Evolutionary conservation across 331 rosid species (phyloP), one percentile per base, ranked within the genome.

Genomic region (Arachis monticola): DNA sequence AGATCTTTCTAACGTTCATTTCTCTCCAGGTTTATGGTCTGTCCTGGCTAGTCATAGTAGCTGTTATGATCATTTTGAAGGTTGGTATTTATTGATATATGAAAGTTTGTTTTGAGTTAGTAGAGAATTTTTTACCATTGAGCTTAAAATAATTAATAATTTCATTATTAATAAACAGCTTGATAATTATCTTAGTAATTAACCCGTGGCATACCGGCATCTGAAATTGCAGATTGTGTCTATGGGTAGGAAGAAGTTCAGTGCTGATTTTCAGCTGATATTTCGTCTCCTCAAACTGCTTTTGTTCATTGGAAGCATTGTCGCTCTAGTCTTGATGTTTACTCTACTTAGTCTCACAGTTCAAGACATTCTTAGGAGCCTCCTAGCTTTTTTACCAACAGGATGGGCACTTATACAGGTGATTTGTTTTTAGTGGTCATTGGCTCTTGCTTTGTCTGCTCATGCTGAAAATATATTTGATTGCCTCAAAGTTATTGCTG

Each of bases 191-290:
- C 50, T 67, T 5, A 76, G 52, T 63, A 51, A 75, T 62, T 72
- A 57, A 77, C 60, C 52, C 45, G 14, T 80, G 40, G 59, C 77
- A 69, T 55, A 52, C 56, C 75, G 64, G 64, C 59, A 64, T 65
- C 76, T 64, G 66, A 75, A 83, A 84, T 75, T 89, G 86, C 90
- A 94, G 99, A 75, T 90, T 11, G 96, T 95, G 13, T 90, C 97
- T 48, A 64, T 90, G 92, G 99, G 99, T 60, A 87, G 92, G 75
- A 88, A 90, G 86, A 89, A 84, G 74, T 95, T 95, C 83, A 88
- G 97, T 70, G 99, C 97, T 60, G 99, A 95, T 81, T 95, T 95
- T 84, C 99, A 95, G 92, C 86, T 95, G 70, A 83, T 95, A 97
- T 95, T 95, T 87, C 92, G 99, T 64, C 95, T 95, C 83, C 88